Percentiles rank a stretch among this genome's conserved stretches.
These are phyloP conservation scores for Haberlea rhodopensis DNA, from an alignment of 257 asterid species.

Conservation along the genomic window DNA sequence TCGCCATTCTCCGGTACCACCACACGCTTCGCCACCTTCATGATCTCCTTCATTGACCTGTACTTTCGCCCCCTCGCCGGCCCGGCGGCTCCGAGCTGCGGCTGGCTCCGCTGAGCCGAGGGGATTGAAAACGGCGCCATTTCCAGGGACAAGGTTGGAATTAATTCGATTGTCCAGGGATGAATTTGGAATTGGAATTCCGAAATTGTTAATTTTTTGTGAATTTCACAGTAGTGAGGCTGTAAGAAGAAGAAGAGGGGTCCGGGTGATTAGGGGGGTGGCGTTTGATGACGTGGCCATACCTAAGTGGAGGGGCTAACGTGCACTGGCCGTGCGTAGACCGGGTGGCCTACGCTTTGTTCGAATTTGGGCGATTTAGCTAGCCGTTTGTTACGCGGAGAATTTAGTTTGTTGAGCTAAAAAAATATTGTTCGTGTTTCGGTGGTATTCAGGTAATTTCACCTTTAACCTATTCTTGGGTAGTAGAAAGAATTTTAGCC, in stretches of 20 bases:
- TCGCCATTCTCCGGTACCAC: slow-evolving; percentile 24
- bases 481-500: no score
- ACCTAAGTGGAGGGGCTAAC: slow-evolving; percentile 25
- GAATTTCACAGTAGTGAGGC: slow-evolving; percentile 20
- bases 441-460: slow-evolving; percentile 6
- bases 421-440: not conserved
- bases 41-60: slow-evolving; percentile 50
- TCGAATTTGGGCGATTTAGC: slow-evolving; percentile 19
- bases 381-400: slow-evolving; percentile 5
- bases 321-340: slow-evolving; percentile 26
- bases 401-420: not conserved
- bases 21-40: slow-evolving; percentile 51
- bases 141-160: slow-evolving; percentile 21
- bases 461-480: not conserved
- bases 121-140: slow-evolving; percentile 33
- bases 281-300: slow-evolving; percentile 34
- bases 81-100: slow-evolving; percentile 24
- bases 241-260: slow-evolving; percentile 14
- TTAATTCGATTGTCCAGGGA: slow-evolving; percentile 26
- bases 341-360: slow-evolving; percentile 12
- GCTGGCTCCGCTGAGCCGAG: slow-evolving; percentile 30
- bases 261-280: slow-evolving; percentile 34
- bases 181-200: slow-evolving; percentile 30
- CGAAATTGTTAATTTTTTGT: not conserved
- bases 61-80: slow-evolving; percentile 28